phyloP scores from a whole-genome alignment of 1,284 basidiomycete genomes.

The Sporisorium graminicola region DNA sequence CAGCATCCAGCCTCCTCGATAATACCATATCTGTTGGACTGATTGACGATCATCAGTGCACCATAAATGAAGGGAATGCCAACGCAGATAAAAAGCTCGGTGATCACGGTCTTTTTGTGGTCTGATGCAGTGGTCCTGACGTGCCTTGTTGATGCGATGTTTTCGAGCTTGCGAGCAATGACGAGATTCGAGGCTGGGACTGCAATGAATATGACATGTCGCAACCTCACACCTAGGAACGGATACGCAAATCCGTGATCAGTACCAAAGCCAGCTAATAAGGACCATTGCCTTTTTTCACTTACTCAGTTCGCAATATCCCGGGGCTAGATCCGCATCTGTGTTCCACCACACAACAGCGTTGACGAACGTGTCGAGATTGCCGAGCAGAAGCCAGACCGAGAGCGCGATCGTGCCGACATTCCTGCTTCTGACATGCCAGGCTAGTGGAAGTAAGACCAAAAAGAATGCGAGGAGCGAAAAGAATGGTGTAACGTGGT shows the following conservation, averaged over 20 bases:
- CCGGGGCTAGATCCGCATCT: conserved; percentile 7
- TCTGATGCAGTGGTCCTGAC: conserved; percentile 7
- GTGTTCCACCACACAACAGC: conserved; percentile 17
- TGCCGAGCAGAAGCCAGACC: conserved; percentile 15
- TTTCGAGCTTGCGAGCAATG: conserved; percentile 28
- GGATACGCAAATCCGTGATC: not conserved
- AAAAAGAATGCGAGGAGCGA: conserved; percentile 5
- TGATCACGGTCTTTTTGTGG: conserved; percentile 7
- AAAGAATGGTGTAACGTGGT: conserved; percentile 21
- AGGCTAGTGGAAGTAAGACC: conserved; percentile 16
- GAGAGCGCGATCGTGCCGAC: conserved; percentile 16
- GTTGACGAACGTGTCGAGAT: conserved; percentile 24
- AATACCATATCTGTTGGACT: conserved; percentile 13
- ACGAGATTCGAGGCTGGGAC: conserved; percentile 26
- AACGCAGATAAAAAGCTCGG: conserved; percentile 23
- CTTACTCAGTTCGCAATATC: conserved; percentile 29
- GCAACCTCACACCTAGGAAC: conserved; percentile 13
- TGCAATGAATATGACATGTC: conserved; percentile 14
- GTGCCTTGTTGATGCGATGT: conserved; percentile 25
- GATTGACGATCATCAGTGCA: conserved; percentile 32
- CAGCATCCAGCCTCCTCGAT: conserved; percentile 26
- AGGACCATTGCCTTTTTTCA: not conserved
- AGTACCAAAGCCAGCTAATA: not conserved
- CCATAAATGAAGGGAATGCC: conserved; percentile 20
- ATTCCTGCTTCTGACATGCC: conserved; percentile 25